Evolutionary conservation across 1,284 basidiomycete species (phyloP), one percentile per base, ranked within the genome.

Genomic region (Ustilago shanxiensis): DNA sequence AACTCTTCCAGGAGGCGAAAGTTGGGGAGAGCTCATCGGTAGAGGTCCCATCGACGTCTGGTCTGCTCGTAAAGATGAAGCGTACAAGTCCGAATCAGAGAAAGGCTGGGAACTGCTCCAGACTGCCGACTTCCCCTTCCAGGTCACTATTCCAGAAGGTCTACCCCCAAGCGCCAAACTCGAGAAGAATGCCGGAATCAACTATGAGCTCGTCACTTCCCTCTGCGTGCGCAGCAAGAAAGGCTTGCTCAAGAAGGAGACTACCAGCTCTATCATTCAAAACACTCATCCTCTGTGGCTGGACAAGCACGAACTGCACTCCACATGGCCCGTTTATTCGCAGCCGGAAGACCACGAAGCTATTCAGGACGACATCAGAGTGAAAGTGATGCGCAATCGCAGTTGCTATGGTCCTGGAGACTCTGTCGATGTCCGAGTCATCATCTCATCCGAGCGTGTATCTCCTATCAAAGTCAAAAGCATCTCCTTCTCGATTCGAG

Each of bases 271-370:
- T 31, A 71, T 85, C 65, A 74, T 85, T 29, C 75, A 84, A 35
- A 79, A 79, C 50, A 78, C 72, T 7, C 80, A 80, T 56, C 76
- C 79, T 0, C 55, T 85, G 26, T 75, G 76, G 60, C 71, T 85
- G 35, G 82, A 83, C 59, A 85, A 85, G 71, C 83, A 85, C 72
- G 84, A 85, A 54, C 71, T 85, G 3, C 84, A 85, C 64, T 82
- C 83, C 11, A 74, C 77, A 11, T 85, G 83, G 82, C 82, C 83
- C 20, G 59, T 82, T 49, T 85, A 85, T 62, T 61, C 80, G 31
- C 51, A 61, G 18, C 79, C 81, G 0, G 79, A 82, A 16, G 78
- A 82, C 51, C 69, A 70, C 56, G 76, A 77, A 50, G 71, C 59
- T 18, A 51, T 66, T 22, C 65, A 68, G 22, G 81, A 79, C 26